A percentile compares a stretch with the other conserved stretches of the same genome.
Conservation (phyloP, 352 stramenopile genomes). For the Sclerospora graminicola region DNA sequence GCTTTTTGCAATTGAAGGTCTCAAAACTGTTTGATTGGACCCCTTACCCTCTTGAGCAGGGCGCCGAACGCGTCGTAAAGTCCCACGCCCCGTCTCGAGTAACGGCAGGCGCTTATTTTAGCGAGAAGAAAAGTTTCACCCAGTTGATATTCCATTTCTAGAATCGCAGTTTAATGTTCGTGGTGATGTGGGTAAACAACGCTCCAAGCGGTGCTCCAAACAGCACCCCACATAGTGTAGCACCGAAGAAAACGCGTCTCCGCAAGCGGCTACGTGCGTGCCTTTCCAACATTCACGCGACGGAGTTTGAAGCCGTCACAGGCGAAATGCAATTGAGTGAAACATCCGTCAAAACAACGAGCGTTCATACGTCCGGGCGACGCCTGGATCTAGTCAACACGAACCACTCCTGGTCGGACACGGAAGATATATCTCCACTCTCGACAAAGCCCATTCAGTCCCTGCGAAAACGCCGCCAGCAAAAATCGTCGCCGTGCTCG, state of each 20-base stretch:
- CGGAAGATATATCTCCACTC: constrained; percentile 24
- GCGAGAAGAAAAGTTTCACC: constrained; percentile 4
- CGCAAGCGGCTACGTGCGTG: constrained; percentile 20
- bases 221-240: neutral
- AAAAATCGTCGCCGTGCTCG: constrained; percentile 14
- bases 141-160: neutral
- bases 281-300: constrained; percentile 16
- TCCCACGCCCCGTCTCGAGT: constrained; percentile 4
- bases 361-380: neutral
- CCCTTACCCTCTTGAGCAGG: constrained; percentile 19
- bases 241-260: constrained; percentile 12
- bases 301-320: constrained; percentile 2
- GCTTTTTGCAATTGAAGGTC: too few species aligned
- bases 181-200: constrained; percentile 15
- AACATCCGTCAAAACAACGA: constrained; percentile 5
- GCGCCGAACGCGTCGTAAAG: constrained; percentile 2
- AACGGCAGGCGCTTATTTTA: constrained; percentile 12
- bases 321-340: constrained; percentile 3
- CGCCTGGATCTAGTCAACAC: constrained; percentile 7
- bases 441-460: constrained; percentile 9
- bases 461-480: constrained; percentile 9
- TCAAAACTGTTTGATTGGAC: constrained; percentile 6
- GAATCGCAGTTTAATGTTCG: constrained; percentile 11
- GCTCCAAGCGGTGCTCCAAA: neutral
- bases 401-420: constrained; percentile 34